phyloP scores from a whole-genome alignment of 1,284 basidiomycete genomes.

The Leccinum pseudoinsigne region DNA sequence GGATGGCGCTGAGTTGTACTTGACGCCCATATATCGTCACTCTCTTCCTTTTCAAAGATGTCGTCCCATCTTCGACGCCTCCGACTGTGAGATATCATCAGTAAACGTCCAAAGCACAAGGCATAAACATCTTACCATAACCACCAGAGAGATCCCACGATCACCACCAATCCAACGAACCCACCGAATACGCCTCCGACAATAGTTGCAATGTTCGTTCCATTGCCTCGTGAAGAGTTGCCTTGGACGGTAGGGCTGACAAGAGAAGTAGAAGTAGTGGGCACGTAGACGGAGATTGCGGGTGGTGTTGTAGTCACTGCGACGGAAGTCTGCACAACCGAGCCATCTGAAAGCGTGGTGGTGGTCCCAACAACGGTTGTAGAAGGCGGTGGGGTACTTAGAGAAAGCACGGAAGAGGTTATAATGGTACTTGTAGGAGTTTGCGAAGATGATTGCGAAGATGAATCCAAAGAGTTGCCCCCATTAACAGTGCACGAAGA shows the following conservation, averaged over 20 bases:
- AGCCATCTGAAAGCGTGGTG: conserved; percentile 38
- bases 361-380: conserved; percentile 23
- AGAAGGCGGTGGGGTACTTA: conserved; percentile 28
- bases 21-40: conserved; percentile 15
- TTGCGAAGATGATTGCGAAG: conserved; percentile 6
- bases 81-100: conserved; percentile 37
- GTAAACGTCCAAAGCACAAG: conserved; percentile 7
- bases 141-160: conserved; percentile 49
- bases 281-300: conserved; percentile 26
- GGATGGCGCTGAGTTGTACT: conserved; percentile 7
- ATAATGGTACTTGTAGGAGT: conserved; percentile 4
- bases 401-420: conserved; percentile 29
- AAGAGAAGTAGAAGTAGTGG: conserved; percentile 27
- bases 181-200: conserved; percentile 55
- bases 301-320: conserved; percentile 32
- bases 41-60: conserved; percentile 45
- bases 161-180: conserved; percentile 43
- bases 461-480: conserved; percentile 1
- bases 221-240: conserved; percentile 16
- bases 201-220: conserved; percentile 44
- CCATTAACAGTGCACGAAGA: conserved; percentile 27
- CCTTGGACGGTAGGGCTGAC: conserved; percentile 23
- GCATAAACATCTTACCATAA: conserved; percentile 39
- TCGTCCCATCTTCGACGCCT: conserved; percentile 48
- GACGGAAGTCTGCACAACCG: conserved; percentile 31